Base-by-base conservation (phyloP, 169 alveolate genomes). In the Fabrea salina region DNA sequence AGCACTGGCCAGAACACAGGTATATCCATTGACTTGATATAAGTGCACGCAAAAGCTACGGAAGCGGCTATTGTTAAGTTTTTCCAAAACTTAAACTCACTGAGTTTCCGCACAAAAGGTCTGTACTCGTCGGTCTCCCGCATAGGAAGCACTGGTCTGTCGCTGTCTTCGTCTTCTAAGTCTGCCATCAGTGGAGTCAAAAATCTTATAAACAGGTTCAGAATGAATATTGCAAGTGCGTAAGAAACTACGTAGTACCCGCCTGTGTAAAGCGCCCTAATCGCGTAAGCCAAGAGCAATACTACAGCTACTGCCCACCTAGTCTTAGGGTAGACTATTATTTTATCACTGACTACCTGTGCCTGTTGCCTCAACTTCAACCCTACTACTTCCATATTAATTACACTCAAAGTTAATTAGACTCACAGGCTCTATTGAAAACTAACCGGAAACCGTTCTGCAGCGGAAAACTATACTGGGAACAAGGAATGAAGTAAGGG, bases 1-100 rank as follows among this genome's bases (percentile, higher is more conserved):
- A 94, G 86, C 53, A 95, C 75, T 27, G 98, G 98, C 98, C 98
- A 95, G 81, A 93, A 95, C 32, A 95, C 98, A 11, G 97, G 97
- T 51, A 95, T 67, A 80, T 95, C 96, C 59, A 94, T 78, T 67
- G 86, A 51, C 44, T 87, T 79, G 61, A 57, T 58, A 54, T 68
- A 75, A 5, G 86, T 79, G 40, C 54, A 56, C 39, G 71, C 16
- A 54, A 80, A 41, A 33, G 66, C 47, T n/a, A 78, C 41, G 1
- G 37, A 8, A 25, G 43, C 51, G 37, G 80, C 78, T 70, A 50
- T 40, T 53, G 56, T 56, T 41, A 43, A 44, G 44, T 86, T 84
- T 27, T 88, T 83, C 98, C 98, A 95, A 67, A 94, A 95, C 43
- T 90, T 85, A 83, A 92, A 95, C 86, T 95, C 98, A 74, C 89